phyloP scores from a whole-genome alignment of 306 rosid species.

The Prinsepia uniflora region DNA sequence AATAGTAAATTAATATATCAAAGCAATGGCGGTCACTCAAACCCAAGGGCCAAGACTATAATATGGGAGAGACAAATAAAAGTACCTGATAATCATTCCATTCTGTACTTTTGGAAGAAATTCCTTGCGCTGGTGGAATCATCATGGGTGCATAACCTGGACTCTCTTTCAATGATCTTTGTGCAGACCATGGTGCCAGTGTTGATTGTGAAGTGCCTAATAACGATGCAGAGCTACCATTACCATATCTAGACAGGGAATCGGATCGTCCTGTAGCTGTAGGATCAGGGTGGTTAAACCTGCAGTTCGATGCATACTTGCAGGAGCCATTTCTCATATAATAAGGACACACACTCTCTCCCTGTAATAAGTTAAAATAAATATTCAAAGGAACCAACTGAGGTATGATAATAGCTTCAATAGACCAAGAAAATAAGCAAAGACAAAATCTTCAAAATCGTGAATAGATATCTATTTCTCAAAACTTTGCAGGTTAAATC shows the following conservation, averaged over 20 bases:
- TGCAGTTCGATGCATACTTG: constrained; percentile 86
- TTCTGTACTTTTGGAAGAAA: constrained; percentile 56
- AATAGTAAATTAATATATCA: neutral
- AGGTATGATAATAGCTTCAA: neutral
- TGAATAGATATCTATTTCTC: constrained; percentile 2
- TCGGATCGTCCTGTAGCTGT: constrained; percentile 57
- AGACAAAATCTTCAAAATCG: neutral
- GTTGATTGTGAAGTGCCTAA: constrained; percentile 55
- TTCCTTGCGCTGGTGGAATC: constrained; percentile 52
- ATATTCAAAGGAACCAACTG: neutral
- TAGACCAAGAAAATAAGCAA: neutral
- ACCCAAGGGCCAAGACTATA: neutral
- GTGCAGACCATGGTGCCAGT: constrained; percentile 55
- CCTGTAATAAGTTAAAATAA: constrained; percentile 45
- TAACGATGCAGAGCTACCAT: constrained; percentile 49
- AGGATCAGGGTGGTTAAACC: constrained; percentile 97
- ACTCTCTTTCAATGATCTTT: constrained; percentile 61
- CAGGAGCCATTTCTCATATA: constrained; percentile 97
- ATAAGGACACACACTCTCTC: constrained; percentile 80
- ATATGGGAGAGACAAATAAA: neutral
- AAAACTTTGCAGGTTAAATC: neutral
- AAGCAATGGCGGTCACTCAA: neutral
- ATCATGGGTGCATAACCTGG: constrained; percentile 59
- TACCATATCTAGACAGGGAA: constrained; percentile 50
- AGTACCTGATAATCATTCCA: constrained; percentile 88